Evolutionary conservation across 495 filamentous ascomycete genomes (phyloP), one percentile per base, ranked within the genome.

Genomic region (Acidomyces sp.): DNA sequence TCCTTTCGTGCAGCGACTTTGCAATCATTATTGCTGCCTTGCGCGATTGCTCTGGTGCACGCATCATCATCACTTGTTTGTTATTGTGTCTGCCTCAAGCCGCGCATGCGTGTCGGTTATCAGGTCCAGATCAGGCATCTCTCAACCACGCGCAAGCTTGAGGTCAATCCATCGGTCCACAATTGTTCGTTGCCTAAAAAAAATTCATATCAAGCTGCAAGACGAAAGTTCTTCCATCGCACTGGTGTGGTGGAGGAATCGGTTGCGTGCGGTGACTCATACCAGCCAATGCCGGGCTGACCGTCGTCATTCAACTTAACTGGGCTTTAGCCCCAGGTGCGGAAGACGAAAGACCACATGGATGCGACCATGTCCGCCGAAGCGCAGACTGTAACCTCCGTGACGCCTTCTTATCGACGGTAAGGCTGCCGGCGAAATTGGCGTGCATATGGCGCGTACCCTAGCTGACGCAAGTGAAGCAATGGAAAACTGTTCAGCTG

Each of bases 401-500:
- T 43, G 19, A 43, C 41, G 33, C 41, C 41, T 26, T 35, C 41
- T 5, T 43, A 43, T 33, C 30, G 41, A 11, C 41, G 41, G 39
- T 34, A n/a, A 9, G 29, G 26, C 13, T 13, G 13, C 13, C 26
- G n/a, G n/a, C n/a, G n/a, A 25, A 26, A 13, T 38, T 24, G 29
- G 2, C 26, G 18, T 10, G 21, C 32, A 28, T 28, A 11, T 13
- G 12, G n/a, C 22, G 26, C 26, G 3, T 13, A 16, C 12, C 23
- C 20, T 17, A n/a, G 37, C 37, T 38, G 12, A 38, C 35, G 35
- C n/a, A 5, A 4, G n/a, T 16, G 19, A 17, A 31, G 46, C 13
- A 51, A 51, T 27, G 48, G 48, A 25, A 45, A 51, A 26, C n/a
- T 51, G 11, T 51, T 46, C 24, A 46, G 42, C 31, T 51, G 48